Evolutionary conservation across 2,329 filamentous ascomycete genomes (phyloP).

Genomic region (Dryadomyces sulphureus): DNA sequence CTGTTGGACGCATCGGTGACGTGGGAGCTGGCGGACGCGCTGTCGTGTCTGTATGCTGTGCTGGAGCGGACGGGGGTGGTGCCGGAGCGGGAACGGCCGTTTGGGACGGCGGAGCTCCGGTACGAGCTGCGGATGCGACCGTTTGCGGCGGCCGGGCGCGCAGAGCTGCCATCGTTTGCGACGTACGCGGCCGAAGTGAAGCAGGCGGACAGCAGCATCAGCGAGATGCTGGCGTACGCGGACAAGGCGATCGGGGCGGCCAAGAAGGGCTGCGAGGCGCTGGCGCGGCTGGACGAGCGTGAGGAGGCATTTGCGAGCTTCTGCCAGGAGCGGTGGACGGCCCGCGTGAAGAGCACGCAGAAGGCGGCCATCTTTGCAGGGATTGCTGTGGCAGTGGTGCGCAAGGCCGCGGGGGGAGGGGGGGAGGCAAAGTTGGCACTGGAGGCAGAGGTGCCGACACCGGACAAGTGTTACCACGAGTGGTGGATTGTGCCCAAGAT

Average conservation of each 20-base stretch:
- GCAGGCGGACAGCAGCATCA: slow-evolving; percentile 23
- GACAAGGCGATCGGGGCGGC: slow-evolving; percentile 30
- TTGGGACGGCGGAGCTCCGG: slow-evolving; percentile 51
- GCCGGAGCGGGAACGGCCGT: slow-evolving; percentile 39
- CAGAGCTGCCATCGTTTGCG: slow-evolving; percentile 49
- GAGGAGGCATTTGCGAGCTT: slow-evolving; percentile 30
- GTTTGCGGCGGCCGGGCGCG: slow-evolving; percentile 54
- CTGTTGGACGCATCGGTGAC: slow-evolving; percentile 52
- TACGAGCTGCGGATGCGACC: slow-evolving; percentile 82
- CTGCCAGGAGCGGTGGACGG: slow-evolving; percentile 44
- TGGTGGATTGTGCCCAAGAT: slow-evolving; percentile 51
- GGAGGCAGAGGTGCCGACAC: slow-evolving; percentile 34
- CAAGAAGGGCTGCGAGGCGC: slow-evolving; percentile 39
- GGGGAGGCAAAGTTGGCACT: slow-evolving; percentile 19
- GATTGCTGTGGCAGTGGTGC: slow-evolving; percentile 45
- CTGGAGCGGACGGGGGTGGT: slow-evolving; percentile 45
- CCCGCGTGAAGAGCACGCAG: slow-evolving; percentile 42
- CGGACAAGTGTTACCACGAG: slow-evolving; percentile 42
- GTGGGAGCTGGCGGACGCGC: slow-evolving; percentile 37
- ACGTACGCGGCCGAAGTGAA: slow-evolving; percentile 35
- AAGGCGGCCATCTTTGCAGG: slow-evolving; percentile 58
- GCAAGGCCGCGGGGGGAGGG: slow-evolving; percentile 33
- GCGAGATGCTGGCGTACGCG: slow-evolving; percentile 28
- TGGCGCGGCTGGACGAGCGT: slow-evolving; percentile 32
- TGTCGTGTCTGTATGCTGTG: slow-evolving; percentile 49